A percentile compares a stretch with the other conserved stretches of the same genome.
phyloP scores from a whole-genome alignment of 768 basidiomycete genomes.

The Boletus barrowsii region DNA sequence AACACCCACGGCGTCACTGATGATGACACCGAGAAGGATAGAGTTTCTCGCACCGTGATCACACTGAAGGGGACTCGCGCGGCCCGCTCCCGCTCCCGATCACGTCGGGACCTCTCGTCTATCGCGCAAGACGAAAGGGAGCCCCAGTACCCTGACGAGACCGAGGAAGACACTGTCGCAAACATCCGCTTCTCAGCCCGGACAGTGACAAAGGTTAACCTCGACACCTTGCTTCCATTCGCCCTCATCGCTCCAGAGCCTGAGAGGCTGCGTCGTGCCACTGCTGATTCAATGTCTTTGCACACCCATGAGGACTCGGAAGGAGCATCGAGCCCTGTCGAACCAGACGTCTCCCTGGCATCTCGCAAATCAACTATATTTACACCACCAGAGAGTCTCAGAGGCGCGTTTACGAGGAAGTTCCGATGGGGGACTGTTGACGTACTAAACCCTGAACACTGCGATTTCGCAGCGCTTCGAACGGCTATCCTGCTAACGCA shows the following conservation, averaged over 20 bases:
- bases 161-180: conserved; percentile 67
- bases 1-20: conserved; percentile 29
- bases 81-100: conserved; percentile 67
- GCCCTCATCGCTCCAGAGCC: conserved; percentile 74
- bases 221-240: conserved; percentile 66
- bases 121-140: conserved; percentile 56
- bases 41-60: conserved; percentile 70
- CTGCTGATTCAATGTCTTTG: conserved; percentile 21
- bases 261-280: conserved; percentile 10
- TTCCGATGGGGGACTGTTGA: conserved; percentile 90
- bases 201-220: conserved; percentile 57
- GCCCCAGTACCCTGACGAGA: conserved; percentile 53
- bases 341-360: conserved; percentile 38
- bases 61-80: conserved; percentile 51
- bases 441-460: conserved; percentile 81
- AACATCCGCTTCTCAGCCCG: conserved; percentile 76
- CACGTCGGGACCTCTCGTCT: conserved; percentile 64
- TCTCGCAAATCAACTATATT: conserved; percentile 32
- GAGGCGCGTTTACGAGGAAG: conserved; percentile 71
- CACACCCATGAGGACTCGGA: conserved; percentile 16
- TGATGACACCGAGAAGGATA: conserved; percentile 49
- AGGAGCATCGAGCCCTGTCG: conserved; percentile 18
- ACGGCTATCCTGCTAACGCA: conserved; percentile 83
- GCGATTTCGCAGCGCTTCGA: conserved; percentile 82
- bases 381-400: conserved; percentile 61